Evolutionary conservation across 129 eudicot genomes (phyloP), one percentile per base, ranked within the genome.

Genomic region (Calendula officinalis): DNA sequence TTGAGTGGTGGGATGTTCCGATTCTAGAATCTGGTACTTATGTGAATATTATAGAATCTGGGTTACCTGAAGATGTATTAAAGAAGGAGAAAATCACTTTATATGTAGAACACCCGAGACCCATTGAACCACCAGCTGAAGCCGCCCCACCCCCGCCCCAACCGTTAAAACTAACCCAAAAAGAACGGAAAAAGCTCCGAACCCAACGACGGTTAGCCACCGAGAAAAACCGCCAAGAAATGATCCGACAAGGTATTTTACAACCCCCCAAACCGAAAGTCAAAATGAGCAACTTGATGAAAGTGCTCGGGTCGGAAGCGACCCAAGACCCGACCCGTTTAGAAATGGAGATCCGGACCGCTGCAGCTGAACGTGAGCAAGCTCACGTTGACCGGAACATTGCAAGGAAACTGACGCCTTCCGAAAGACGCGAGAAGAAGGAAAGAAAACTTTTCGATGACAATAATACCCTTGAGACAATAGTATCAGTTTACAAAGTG

Each of bases 221-320:
- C 34, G 98, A 92, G 77, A 92, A 88, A 56, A 90, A 92, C 36
- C 74, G 84, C 49, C 98, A 88, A 77, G 96, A 92, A 80, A 92
- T 92, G 98, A 92, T 92, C 51, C 68, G 89, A 60, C 95, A 85
- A 75, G 98, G 96, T 49, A 79, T 92, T 22, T 15, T 92, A 5
- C 96, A 92, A 74, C 98, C 98, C 7, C 98, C 98, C 1, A 92
- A 92, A 69, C 85, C 98, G 0, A 92, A 92, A 76, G 96, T 92
- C 55, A 92, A 92, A 74, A 88, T 92, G 98, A 92, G 98, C 87
- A 92, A 92, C 70, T 80, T 92, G 48, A 92, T 92, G 98, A 88
- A 74, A 74, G 96, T 92, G 35, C 89, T 92, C 30, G 98, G 98
- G 11, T 81, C 95, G n/a, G 96, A 92, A 79, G 98, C 98, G 2